Base-by-base conservation (phyloP, 805 yeast species). In the Lipomyces kockii region DNA sequence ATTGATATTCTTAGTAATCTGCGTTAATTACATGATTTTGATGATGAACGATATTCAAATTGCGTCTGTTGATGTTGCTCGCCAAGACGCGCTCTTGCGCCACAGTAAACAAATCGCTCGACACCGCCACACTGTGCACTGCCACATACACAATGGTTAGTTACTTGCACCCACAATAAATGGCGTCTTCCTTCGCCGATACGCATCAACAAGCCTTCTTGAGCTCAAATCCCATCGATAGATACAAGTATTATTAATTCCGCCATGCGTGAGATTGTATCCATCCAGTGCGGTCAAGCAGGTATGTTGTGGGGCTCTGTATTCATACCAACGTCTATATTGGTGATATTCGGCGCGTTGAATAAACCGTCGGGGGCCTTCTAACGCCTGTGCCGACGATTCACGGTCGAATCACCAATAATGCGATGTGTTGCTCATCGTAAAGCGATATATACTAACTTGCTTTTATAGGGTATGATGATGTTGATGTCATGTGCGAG, bases 281-380 rank as follows among this genome's bases (percentile, higher is more conserved):
- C 83, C 37, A 75, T 81, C 62, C 83, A 81, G 73, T 77, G 80
- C 66, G 83, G 83, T 20, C 83, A 80, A 66, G 83, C 83, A 57
- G 83, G 83, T 78, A 68, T 35, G 62, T 56, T 51, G 53, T 57
- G 46, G 43, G 20, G 25, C 37, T 60, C 27, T 34, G 39, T 49
- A 27, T 60, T 22, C 27, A 34, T 49, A 34, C 63, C 34, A n/a
- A 22, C 11, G 56, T 49, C 60, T 51, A 46, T 51, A 32, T 17
- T 17, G 22, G 49, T n/a, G 9, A 17, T 6, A 7, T n/a, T 43
- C 43, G 43, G 17, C 43, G 17, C 17, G 17, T 37, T 43, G 49
- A 17, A 43, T n/a, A 17, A 17, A 8, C 20, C 25, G 22, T 43
- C 22, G 11, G 1, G 22, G 22, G 8, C 20, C 49, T 7, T 12